Evolutionary conservation across 768 basidiomycete species (phyloP), one percentile per base, ranked within the genome.

Genomic region (Termitomyces sp.): DNA sequence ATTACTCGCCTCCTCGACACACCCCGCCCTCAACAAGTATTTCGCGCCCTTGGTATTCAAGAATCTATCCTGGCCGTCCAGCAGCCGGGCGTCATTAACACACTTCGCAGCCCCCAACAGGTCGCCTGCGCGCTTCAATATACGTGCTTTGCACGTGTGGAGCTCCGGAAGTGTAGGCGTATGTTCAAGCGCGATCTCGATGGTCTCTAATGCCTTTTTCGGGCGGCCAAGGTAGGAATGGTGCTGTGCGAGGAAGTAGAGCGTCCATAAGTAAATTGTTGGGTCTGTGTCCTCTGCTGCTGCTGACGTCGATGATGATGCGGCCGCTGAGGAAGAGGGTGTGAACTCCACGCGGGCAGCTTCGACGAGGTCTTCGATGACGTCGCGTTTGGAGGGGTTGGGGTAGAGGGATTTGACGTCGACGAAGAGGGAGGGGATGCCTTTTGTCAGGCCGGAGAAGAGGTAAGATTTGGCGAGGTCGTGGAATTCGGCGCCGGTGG

Each of bases 41-140:
- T 98, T 98, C 0, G 87, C 96, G 47, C 83, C 81, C 70, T 98
- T 98, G 35, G 91, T 91, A 71, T 99, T 98, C 65, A 99, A 69
- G 73, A 93, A 97, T 44, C 97, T 78, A 68, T 99, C 97, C 72
- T 98, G 97, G 0, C 92, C 87, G 68, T 99, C 97, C 48, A 99
- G 74, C 23, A 81, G 66, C 43, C 93, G 77, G 3, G 97, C 95
- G 16, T 91, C 87, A 63, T 96, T 89, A 71, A 95, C 79, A 35
- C 80, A 79, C 6, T 74, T 72, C 0, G 92, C 90, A 0, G 95
- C 97, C 0, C 85, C 88, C 25, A 80, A 71, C 0, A 79, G 74
- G 63, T 98, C 94, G 0, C 95, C 95, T 0, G 86, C 81, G 12
- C 95, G 85, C 67, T 98, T 98, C 41, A 96, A 75, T 14, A 90